Evolutionary conservation across 805 yeast genomes (phyloP).

Genomic region (Saturnispora besseyi): DNA sequence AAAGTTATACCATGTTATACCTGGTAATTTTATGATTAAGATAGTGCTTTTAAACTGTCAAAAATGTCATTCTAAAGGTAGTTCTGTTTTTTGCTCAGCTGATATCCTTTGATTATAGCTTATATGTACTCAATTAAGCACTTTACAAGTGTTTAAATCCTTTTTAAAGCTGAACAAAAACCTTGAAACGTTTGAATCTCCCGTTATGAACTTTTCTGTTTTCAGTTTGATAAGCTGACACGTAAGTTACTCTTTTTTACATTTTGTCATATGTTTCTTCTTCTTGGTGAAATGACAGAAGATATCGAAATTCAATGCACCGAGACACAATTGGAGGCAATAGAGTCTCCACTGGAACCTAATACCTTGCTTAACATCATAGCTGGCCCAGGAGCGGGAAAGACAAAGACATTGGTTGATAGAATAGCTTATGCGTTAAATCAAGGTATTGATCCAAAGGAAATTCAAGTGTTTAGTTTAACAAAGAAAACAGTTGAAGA

Average conservation of each 20-base stretch:
- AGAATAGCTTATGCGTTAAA: conserved; percentile 42
- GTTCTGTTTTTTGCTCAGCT: too few species aligned
- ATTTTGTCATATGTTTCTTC: neutral
- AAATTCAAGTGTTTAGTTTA: conserved; percentile 54
- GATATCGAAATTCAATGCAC: conserved; percentile 28
- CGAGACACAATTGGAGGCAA: conserved; percentile 37
- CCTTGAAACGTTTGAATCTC: too few species aligned
- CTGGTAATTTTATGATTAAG: too few species aligned
- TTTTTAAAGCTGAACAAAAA: too few species aligned
- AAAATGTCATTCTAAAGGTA: too few species aligned
- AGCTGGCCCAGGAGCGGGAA: conserved; percentile 75
- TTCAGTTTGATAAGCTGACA: neutral
- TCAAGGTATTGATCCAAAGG: conserved; percentile 34
- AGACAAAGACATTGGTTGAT: conserved; percentile 49
- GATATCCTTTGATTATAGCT: too few species aligned
- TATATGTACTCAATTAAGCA: too few species aligned
- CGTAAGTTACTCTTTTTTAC: neutral
- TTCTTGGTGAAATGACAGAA: neutral
- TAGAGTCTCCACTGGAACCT: conserved; percentile 32
- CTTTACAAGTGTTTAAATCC: too few species aligned
- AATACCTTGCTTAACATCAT: conserved; percentile 39
- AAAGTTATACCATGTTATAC: too few species aligned
- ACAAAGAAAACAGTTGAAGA: conserved; percentile 60
- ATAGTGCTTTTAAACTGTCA: too few species aligned
- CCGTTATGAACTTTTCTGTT: neutral